Evolutionary conservation across 1,284 basidiomycete genomes (phyloP), one percentile per base, ranked within the genome.

Genomic region (Tilletia walkeri): DNA sequence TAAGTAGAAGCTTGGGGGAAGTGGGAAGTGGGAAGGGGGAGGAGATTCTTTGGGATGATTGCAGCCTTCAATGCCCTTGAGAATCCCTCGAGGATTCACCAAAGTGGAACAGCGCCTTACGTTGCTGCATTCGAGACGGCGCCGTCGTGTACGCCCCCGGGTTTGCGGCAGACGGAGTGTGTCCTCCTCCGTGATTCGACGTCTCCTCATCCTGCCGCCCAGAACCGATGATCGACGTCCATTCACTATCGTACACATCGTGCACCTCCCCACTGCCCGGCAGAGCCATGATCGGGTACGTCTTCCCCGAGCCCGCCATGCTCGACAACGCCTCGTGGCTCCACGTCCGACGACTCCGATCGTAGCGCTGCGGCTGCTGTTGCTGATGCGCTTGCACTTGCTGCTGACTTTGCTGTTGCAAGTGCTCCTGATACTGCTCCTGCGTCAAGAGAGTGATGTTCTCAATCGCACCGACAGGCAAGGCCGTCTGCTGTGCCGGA

Each of bases 21-120:
- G n/a, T n/a, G n/a, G n/a, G n/a, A n/a, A n/a, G n/a, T n/a, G n/a
- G n/a, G n/a, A n/a, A n/a, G n/a, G n/a, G n/a, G n/a, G n/a, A 30
- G 24, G 24, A 2, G 24, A 2, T 2, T 30, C 24, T 30, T 30
- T 30, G 24, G 24, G 24, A 30, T 30, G 24, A 30, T 30, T 30
- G 24, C 24, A 30, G 24, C 24, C 24, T 30, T 45, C 41, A 45
- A 45, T 9, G 3, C 14, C 41, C 41, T 45, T 45, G 41, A 7
- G 41, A 45, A 14, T 45, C 41, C 41, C 41, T 7, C 41, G 41
- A 45, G 3, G 41, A 14, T 14, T 45, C 41, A 14, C 54, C 78
- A 73, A 79, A 79, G 66, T 78, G 76, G 72, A 79, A 79, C 10
- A 79, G 67, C 68, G 75, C 75, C 67, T 78, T 79, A 1, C 78